These are phyloP conservation scores for Chalciporus sphaerocephalus DNA, from an alignment of 768 basidiomycete species.

Conservation along the genomic window DNA sequence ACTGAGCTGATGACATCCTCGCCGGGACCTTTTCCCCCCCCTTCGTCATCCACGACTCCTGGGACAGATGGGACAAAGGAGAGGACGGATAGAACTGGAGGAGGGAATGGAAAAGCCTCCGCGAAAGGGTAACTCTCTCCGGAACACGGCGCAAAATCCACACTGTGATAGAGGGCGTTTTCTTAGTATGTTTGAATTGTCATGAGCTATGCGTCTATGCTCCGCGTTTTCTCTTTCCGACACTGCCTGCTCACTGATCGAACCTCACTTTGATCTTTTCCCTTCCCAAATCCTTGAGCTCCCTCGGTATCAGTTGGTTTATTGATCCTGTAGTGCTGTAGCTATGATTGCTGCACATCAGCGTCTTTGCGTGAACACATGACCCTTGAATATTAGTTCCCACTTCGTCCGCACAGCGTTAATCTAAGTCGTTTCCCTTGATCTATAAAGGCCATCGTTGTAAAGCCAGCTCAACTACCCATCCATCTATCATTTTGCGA, in stretches of 20 bases:
- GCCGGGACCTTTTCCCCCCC: not conserved
- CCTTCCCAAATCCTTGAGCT: not conserved
- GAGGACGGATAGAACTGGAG: too few relatives aligned
- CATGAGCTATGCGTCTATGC: too few relatives aligned
- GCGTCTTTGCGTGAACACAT: conserved; percentile 10
- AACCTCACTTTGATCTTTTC: not conserved
- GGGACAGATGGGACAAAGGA: not conserved
- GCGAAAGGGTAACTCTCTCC: not conserved
- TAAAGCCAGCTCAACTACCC: too few relatives aligned
- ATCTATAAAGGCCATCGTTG: conserved; percentile 15
- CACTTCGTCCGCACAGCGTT: conserved; percentile 5
- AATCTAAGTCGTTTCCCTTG: conserved; percentile 3
- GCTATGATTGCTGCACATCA: conserved; percentile 15
- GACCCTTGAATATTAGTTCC: not conserved
- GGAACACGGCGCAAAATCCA: too few relatives aligned
- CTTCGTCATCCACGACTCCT: too few relatives aligned
- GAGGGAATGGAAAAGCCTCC: not conserved
- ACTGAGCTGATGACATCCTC: not conserved
- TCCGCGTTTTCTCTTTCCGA: too few relatives aligned
- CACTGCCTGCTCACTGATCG: too few relatives aligned
- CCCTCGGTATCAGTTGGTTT: not conserved
- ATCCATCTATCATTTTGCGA: too few relatives aligned
- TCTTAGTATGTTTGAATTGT: too few relatives aligned
- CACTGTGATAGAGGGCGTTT: too few relatives aligned
- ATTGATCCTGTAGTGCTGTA: not conserved